Evolutionary conservation across 495 filamentous ascomycete genomes (phyloP).

Genomic region (Wilcoxina mikolae): DNA sequence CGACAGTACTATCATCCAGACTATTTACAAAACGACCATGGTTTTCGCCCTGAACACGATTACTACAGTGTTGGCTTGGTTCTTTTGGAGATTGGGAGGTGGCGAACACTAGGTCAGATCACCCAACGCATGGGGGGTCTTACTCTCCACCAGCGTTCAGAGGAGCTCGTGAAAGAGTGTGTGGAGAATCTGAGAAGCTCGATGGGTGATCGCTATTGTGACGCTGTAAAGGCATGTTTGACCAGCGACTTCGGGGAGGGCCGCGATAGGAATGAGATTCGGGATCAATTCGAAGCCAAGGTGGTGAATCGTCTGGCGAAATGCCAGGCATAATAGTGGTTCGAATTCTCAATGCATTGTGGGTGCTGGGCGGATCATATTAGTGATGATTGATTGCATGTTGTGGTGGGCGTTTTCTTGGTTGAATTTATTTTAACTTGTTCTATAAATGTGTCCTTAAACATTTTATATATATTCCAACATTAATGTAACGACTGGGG

Average conservation of each 20-base stretch:
- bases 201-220: not conserved
- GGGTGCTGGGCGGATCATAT: too few species aligned
- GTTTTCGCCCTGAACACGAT: conserved; percentile 6
- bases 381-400: too few species aligned
- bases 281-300: not conserved
- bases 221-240: not conserved
- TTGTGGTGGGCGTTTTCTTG: too few species aligned
- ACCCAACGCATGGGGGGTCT: not conserved
- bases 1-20: conserved; percentile 7
- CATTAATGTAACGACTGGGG: too few species aligned
- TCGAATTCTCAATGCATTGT: too few species aligned
- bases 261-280: not conserved
- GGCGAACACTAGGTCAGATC: not conserved
- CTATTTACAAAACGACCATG: not conserved
- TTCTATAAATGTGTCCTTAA: too few species aligned
- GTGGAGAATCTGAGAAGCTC: not conserved
- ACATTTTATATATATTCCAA: too few species aligned
- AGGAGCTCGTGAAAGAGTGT: not conserved
- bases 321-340: not conserved
- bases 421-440: too few species aligned
- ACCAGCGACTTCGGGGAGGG: not conserved
- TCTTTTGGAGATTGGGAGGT: conserved; percentile 15
- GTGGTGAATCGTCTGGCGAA: not conserved
- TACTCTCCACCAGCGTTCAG: not conserved
- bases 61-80: conserved; percentile 17